Evolutionary conservation across 1,139 yeast genomes (phyloP).

Genomic region (Saccharomycopsis crataegensis): DNA sequence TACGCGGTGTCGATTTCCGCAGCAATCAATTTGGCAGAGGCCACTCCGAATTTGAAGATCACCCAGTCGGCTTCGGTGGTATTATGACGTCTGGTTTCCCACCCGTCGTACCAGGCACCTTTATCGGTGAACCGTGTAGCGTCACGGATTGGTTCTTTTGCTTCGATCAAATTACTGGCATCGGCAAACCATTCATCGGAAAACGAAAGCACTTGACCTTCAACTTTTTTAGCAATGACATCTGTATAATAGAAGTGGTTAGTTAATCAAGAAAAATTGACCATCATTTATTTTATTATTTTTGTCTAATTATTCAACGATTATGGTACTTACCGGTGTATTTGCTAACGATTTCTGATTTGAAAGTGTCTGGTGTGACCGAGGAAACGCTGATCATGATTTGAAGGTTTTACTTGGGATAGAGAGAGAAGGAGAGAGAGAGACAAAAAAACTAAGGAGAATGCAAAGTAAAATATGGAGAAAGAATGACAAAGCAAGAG

Average conservation of each 20-base stretch:
- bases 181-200: slow-evolving; percentile 96
- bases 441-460: no score
- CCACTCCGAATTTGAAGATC: slow-evolving; percentile 71
- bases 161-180: slow-evolving; percentile 80
- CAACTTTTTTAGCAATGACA: slow-evolving; percentile 78
- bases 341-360: slow-evolving; percentile 14
- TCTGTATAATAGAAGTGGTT: slow-evolving; percentile 30
- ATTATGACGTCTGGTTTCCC: slow-evolving; percentile 97
- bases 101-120: slow-evolving; percentile 98
- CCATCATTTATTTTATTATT: no score
- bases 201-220: slow-evolving; percentile 60
- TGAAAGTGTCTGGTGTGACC: slow-evolving; percentile 7
- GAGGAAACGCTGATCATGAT: neutral
- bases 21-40: slow-evolving; percentile 71
- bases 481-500: no score
- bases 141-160: slow-evolving; percentile 72
- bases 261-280: neutral
- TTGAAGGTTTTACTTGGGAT: neutral
- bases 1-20: slow-evolving; percentile 89
- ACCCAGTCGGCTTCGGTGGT: slow-evolving; percentile 81
- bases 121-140: slow-evolving; percentile 70
- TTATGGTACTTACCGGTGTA: slow-evolving; percentile 18
- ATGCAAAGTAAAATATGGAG: no score
- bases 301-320: no score
- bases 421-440: no score